Conservation (phyloP, 164 flowering plant species). For the Houttuynia cordata region DNA sequence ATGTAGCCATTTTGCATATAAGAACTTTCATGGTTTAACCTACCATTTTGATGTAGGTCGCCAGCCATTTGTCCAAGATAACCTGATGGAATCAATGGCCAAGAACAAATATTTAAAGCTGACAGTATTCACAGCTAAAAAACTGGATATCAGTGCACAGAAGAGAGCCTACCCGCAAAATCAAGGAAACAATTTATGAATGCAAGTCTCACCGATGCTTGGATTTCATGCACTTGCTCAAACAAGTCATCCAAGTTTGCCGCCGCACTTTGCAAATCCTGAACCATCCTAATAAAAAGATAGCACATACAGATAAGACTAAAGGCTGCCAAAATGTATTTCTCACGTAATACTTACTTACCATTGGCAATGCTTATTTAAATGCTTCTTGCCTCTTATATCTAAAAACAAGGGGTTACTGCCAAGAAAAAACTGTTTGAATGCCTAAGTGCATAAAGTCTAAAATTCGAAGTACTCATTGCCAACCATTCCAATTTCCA, state of each 20-base stretch:
- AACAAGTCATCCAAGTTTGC: conserved; percentile 59
- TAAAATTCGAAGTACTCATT: too few relatives aligned
- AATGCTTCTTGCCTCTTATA: too few relatives aligned
- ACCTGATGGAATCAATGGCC: conserved; percentile 33
- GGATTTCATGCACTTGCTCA: conserved; percentile 73
- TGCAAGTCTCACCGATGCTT: conserved; percentile 77
- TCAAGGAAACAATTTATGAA: conserved; percentile 84
- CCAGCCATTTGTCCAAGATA: conserved; percentile 68
- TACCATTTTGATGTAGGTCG: conserved; percentile 39
- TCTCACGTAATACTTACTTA: background rate
- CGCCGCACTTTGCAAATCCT: conserved; percentile 52
- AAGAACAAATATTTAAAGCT: conserved; percentile 1
- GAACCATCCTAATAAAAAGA: conserved; percentile 49
- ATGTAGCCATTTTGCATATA: conserved; percentile 52
- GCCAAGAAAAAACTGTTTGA: too few relatives aligned
- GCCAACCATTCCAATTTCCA: too few relatives aligned
- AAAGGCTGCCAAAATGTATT: background rate
- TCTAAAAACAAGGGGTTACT: too few relatives aligned
- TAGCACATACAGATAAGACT: background rate
- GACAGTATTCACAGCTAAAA: conserved; percentile 1
- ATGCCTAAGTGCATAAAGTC: too few relatives aligned
- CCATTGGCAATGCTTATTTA: too few relatives aligned
- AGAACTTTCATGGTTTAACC: conserved; percentile 33
- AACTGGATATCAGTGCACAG: background rate
- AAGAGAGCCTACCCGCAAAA: conserved; percentile 64